A percentile compares a stretch with the other conserved stretches of the same genome.
These are phyloP conservation scores for Microsporum audouinii DNA, from an alignment of 2,329 filamentous ascomycete species.

Conservation along the genomic window DNA sequence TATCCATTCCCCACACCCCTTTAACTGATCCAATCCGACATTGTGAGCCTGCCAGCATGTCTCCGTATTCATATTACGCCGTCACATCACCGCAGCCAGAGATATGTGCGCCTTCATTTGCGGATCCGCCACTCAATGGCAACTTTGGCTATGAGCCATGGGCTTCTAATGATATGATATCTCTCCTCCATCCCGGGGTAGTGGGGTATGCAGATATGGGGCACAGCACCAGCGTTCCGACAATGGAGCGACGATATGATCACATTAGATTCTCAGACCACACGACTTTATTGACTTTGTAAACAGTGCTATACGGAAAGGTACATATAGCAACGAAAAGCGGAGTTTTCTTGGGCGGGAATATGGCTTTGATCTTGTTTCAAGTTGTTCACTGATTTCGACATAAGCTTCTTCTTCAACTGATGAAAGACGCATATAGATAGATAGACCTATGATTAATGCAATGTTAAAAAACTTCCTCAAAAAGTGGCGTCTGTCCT, in stretches of 20 bases:
- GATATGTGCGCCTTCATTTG: background rate
- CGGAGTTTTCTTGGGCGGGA: background rate
- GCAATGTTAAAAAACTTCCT: background rate
- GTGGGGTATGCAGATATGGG: conserved; percentile 2
- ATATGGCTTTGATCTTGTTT: too few species aligned
- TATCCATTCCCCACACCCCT: background rate
- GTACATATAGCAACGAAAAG: background rate
- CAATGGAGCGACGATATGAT: background rate
- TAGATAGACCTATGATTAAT: background rate
- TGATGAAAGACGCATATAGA: background rate
- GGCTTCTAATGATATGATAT: conserved; percentile 2
- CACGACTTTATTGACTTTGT: conserved; percentile 3
- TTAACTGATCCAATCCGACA: background rate
- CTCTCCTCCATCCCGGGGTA: background rate
- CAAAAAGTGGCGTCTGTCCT: background rate
- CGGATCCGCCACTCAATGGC: conserved; percentile 2
- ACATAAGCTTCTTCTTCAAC: background rate
- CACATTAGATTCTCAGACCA: background rate
- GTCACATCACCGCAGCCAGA: conserved; percentile 5
- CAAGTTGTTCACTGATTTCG: background rate
- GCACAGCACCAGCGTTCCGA: background rate
- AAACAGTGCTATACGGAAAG: background rate
- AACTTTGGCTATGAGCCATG: conserved; percentile 2
- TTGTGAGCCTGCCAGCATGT: conserved; percentile 3
- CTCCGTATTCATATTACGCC: conserved; percentile 3